Evolutionary conservation across 257 asterid species (phyloP).

Genomic region (Plantago ovata): DNA sequence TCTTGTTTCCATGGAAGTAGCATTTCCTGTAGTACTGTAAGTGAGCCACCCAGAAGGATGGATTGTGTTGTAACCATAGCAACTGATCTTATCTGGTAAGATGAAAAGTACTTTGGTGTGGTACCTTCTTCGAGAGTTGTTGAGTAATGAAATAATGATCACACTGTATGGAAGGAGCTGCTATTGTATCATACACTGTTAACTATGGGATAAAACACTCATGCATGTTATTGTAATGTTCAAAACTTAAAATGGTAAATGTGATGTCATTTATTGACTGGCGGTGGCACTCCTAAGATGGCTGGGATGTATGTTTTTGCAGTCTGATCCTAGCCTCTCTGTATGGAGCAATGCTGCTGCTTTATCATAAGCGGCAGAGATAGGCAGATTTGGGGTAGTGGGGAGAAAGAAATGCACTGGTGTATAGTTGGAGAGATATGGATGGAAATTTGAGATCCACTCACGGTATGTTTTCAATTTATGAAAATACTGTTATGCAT

Average conservation of each 20-base stretch:
- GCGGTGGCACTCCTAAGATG: background rate
- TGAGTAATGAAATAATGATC: background rate
- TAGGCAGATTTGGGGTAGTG: background rate
- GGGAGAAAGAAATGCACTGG: background rate
- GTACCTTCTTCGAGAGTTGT: background rate
- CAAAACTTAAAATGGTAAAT: too few relatives aligned
- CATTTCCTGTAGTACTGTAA: background rate
- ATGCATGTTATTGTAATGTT: too few relatives aligned
- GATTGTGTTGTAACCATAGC: background rate
- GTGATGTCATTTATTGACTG: background rate
- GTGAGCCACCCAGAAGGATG: background rate
- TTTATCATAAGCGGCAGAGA: background rate
- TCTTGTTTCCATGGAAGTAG: background rate
- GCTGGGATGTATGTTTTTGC: slow-evolving; percentile 2
- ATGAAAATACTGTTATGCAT: too few relatives aligned
- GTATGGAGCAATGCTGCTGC: slow-evolving; percentile 1
- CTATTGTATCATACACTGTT: too few relatives aligned
- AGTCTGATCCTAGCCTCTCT: background rate
- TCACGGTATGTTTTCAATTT: too few relatives aligned
- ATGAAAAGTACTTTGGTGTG: background rate
- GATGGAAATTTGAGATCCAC: too few relatives aligned
- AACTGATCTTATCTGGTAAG: background rate
- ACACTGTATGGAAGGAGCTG: too few relatives aligned
- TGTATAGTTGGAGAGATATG: background rate
- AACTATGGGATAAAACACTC: too few relatives aligned